A percentile compares a stretch with the other conserved stretches of the same genome.
Conservation (phyloP, 805 yeast genomes). For the Hanseniaspora clermontiae region DNA sequence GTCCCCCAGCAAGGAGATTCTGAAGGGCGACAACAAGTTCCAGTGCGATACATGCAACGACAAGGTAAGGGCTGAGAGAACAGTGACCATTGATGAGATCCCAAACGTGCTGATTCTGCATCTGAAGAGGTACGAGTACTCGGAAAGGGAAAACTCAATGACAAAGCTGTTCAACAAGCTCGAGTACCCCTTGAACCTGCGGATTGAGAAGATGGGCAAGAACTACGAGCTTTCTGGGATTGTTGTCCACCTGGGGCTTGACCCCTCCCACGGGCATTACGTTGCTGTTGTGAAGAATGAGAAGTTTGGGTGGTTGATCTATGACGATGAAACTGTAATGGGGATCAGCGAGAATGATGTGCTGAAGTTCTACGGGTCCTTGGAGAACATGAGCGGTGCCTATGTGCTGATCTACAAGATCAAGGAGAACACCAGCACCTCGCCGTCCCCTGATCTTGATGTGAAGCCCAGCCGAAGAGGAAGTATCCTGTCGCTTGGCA, state of each 20-base stretch:
- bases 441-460: not conserved
- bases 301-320: slow-evolving; percentile 74
- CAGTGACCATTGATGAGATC: slow-evolving; percentile 62
- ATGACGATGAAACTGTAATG: slow-evolving; percentile 93
- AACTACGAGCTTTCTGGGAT: slow-evolving; percentile 73
- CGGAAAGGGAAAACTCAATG: slow-evolving; percentile 67
- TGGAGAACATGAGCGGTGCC: slow-evolving; percentile 80
- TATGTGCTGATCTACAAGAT: slow-evolving; percentile 70
- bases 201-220: slow-evolving; percentile 43
- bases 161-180: slow-evolving; percentile 79
- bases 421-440: slow-evolving; percentile 20
- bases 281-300: slow-evolving; percentile 73
- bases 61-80: slow-evolving; percentile 84
- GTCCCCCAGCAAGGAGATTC: slow-evolving; percentile 74
- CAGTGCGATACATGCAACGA: slow-evolving; percentile 85
- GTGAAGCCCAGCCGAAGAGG: not conserved
- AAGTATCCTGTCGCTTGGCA: not conserved
- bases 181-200: slow-evolving; percentile 59
- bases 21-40: slow-evolving; percentile 79
- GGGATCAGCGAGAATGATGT: slow-evolving; percentile 74
- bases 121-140: slow-evolving; percentile 82
- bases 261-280: slow-evolving; percentile 96
- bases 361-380: slow-evolving; percentile 74
- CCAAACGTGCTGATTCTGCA: slow-evolving; percentile 76
- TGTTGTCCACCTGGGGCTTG: slow-evolving; percentile 92